Evolutionary conservation across 2,329 filamentous ascomycete genomes (phyloP).

Genomic region (Scedosporium minutisporum): DNA sequence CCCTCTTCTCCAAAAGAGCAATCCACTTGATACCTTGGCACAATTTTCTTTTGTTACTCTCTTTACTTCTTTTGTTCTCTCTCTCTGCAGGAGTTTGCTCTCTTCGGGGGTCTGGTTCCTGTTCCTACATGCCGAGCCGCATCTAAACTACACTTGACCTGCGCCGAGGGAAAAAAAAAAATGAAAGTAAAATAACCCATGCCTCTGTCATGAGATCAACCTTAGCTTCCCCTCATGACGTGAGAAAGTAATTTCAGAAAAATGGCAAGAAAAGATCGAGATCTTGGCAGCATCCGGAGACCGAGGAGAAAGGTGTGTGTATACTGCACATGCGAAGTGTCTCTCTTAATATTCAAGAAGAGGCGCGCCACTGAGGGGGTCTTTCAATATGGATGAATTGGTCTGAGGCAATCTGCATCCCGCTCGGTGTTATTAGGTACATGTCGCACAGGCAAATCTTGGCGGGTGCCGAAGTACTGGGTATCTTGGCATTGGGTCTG

Average conservation of each 20-base stretch:
- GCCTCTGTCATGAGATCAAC: neutral
- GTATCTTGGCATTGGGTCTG: neutral
- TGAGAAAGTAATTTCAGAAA: neutral
- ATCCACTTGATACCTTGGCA: neutral
- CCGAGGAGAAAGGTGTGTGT: neutral
- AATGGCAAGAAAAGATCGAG: neutral
- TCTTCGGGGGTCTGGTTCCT: neutral
- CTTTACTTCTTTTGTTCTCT: neutral
- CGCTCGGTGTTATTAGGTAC: neutral
- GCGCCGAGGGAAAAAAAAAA: neutral
- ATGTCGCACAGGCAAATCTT: neutral
- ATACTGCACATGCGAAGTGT: neutral
- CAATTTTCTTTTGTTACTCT: neutral
- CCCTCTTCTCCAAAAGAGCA: neutral
- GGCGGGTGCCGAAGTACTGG: neutral
- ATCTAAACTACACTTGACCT: neutral
- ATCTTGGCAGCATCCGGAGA: neutral
- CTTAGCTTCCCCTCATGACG: neutral
- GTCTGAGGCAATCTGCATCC: neutral
- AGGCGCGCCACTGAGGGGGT: neutral
- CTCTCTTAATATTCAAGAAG: neutral
- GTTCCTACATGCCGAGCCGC: neutral
- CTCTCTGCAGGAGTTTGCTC: neutral
- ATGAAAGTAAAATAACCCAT: neutral
- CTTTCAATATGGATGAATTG: conserved; percentile 1